phyloP scores from a whole-genome alignment of 148 eudicot species.

The Camellia granthamiana region DNA sequence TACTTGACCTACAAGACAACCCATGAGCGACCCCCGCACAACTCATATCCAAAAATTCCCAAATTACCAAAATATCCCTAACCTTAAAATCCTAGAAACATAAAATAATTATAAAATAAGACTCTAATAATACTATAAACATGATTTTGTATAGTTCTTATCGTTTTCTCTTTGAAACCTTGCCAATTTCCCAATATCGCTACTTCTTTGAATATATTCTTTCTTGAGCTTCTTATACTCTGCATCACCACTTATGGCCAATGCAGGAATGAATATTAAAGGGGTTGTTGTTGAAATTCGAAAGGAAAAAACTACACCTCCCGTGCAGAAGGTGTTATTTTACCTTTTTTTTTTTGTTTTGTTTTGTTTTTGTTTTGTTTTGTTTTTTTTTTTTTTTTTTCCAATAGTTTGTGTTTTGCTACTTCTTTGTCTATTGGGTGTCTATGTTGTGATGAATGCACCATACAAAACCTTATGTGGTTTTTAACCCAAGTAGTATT shows the following conservation, averaged over 20 bases:
- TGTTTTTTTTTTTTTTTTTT: neutral
- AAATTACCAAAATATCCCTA: slow-evolving; percentile 72
- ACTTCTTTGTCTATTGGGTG: too few species aligned
- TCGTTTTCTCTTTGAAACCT: neutral
- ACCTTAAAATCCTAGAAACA: too few species aligned
- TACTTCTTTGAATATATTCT: slow-evolving; percentile 15
- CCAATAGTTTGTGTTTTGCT: neutral
- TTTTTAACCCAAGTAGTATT: too few species aligned
- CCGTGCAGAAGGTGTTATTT: slow-evolving; percentile 72
- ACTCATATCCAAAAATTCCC: too few species aligned
- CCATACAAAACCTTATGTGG: too few species aligned
- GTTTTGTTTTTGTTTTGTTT: neutral
- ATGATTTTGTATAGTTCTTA: too few species aligned
- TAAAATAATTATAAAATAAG: too few species aligned
- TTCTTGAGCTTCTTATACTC: slow-evolving; percentile 3
- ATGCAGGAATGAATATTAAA: slow-evolving; percentile 99
- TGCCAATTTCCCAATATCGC: neutral
- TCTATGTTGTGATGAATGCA: neutral
- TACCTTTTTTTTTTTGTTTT: neutral
- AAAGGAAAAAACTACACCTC: slow-evolving; percentile 86
- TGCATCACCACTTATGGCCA: slow-evolving; percentile 24
- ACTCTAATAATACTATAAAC: too few species aligned
- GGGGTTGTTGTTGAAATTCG: slow-evolving; percentile 87
- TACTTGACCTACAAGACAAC: too few species aligned
- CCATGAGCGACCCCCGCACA: too few species aligned